Evolutionary conservation across 2,329 filamentous ascomycete genomes (phyloP).

Genomic region (Nigrograna mackinnonii): DNA sequence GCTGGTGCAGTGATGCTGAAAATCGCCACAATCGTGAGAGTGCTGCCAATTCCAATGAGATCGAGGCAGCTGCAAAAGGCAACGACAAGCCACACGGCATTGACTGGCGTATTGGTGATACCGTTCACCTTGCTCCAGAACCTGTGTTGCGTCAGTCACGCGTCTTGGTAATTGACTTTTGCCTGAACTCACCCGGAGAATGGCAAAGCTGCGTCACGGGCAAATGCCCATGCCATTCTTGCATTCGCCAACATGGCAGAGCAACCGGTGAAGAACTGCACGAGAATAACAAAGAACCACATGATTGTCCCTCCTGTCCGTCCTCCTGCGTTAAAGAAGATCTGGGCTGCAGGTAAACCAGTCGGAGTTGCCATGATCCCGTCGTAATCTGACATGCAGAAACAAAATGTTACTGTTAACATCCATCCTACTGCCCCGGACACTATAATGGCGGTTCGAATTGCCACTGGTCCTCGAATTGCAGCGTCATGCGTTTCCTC

Average conservation of each 20-base stretch:
- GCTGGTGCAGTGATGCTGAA: slow-evolving; percentile 53
- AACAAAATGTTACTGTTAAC: slow-evolving; percentile 65
- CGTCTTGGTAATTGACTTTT: not conserved
- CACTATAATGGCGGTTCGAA: slow-evolving; percentile 61
- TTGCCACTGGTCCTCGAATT: slow-evolving; percentile 62
- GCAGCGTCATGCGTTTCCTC: slow-evolving; percentile 69
- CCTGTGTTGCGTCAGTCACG: slow-evolving; percentile 35
- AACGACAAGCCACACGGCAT: slow-evolving; percentile 68
- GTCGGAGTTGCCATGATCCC: slow-evolving; percentile 60
- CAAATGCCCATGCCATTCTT: slow-evolving; percentile 65
- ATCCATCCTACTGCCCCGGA: slow-evolving; percentile 65
- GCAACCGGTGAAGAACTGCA: slow-evolving; percentile 68
- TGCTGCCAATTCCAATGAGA: slow-evolving; percentile 56
- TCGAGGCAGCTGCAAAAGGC: slow-evolving; percentile 57
- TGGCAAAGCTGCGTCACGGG: slow-evolving; percentile 63
- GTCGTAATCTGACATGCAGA: slow-evolving; percentile 63
- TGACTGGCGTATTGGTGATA: slow-evolving; percentile 61
- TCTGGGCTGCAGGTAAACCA: slow-evolving; percentile 62
- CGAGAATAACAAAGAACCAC: slow-evolving; percentile 65
- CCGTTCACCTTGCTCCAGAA: slow-evolving; percentile 58
- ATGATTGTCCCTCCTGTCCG: slow-evolving; percentile 60
- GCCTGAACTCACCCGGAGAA: slow-evolving; percentile 54
- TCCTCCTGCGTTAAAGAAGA: slow-evolving; percentile 63
- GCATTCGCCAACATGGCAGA: slow-evolving; percentile 67
- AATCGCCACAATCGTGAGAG: slow-evolving; percentile 54